Base-by-base conservation (phyloP, 2,329 filamentous ascomycete genomes). In the Gnomoniopsis smithogilvyi region DNA sequence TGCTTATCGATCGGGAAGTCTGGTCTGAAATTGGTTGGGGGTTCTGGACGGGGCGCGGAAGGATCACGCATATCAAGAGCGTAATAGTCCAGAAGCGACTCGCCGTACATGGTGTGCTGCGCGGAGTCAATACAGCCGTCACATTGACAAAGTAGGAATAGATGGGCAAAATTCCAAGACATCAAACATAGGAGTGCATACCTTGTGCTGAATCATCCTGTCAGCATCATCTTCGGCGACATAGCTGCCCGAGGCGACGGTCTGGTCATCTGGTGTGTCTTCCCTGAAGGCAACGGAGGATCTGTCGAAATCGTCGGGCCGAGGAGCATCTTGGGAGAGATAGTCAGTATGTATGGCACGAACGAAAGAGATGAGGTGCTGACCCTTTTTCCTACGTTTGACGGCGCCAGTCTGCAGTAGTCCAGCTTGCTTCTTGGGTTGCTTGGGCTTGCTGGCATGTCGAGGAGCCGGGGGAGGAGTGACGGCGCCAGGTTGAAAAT, bases 51-150 rank as follows among this genome's bases (percentile, higher is more conserved):
- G 66, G 76, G 85, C 68, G 87, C 86, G 21, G 87, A 84, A 60
- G 89, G 87, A 72, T 93, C 89, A 62, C 91, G 89, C 64, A 92
- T 88, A 54, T 90, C 86, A 48, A 94, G 87, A 76, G 98, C 88
- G 69, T 98, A 99, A 75, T 98, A 99, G 73, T 99, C 95, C 38
- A 99, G 80, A 26, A 99, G 82, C 67, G 95, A 91, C 65, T 99
- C 95, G 17, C 92, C 91, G 74, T 96, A 99, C 24, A 96, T 80
- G 30, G 91, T 88, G 72, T 98, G 93, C 66, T 95, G 89, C 70
- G 93, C 90, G 64, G 96, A 8, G 85, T 86, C 62, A 84, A 68
- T 33, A 38, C 22, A 8, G 30, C 19, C 33, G 24, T 15, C 26
- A 21, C 21, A 26, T 21, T 6, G 17, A 14, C 21, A 33, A 22